Base-by-base conservation (phyloP, 2,329 filamentous ascomycete species). In the Exophiala alcalophila region DNA sequence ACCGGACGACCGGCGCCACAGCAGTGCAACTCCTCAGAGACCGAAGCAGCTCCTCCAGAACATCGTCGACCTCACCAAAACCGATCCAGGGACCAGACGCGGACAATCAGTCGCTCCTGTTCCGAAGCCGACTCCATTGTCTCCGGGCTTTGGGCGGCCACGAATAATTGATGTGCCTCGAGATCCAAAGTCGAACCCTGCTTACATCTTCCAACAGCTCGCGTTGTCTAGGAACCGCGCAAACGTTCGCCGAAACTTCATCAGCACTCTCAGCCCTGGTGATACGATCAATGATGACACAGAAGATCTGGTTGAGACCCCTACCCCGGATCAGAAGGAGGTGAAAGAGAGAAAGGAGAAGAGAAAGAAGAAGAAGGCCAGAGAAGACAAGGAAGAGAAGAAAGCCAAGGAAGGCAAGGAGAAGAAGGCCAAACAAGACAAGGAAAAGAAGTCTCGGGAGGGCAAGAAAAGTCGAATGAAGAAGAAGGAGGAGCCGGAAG, bases 171-270 rank as follows among this genome's bases (percentile, higher is more conserved):
- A 18, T 4, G 40, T 44, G n/a, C 44, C 48, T 16, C 36, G 35
- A 20, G 48, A 47, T 36, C 40, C 42, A 4, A 45, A 46, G n/a
- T 26, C 33, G 16, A 38, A 40, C 21, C 47, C 47, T 4, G 33
- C 27, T 16, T 39, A 42, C 23, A 27, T 49, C 7, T 34, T 36
- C 23, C 41, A 46, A 27, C 45, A 40, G 20, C 14, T 52, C 63
- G 65, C 58, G 54, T 50, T 58, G n/a, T 8, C 38, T 4, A 41
- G 26, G 4, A 40, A 28, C 10, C 18, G 43, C 18, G 32, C 42
- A 15, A 44, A 33, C 20, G 25, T 28, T 7, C 37, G 14, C 10
- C 42, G 33, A 10, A 31, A 37, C 9, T 49, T 46, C 15, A 30
- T 26, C 12, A 38, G 42, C 26, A 31, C 26, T 15, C 11, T 46